Conservation (phyloP, 441 rosid species). For the Adansonia gregorii region DNA sequence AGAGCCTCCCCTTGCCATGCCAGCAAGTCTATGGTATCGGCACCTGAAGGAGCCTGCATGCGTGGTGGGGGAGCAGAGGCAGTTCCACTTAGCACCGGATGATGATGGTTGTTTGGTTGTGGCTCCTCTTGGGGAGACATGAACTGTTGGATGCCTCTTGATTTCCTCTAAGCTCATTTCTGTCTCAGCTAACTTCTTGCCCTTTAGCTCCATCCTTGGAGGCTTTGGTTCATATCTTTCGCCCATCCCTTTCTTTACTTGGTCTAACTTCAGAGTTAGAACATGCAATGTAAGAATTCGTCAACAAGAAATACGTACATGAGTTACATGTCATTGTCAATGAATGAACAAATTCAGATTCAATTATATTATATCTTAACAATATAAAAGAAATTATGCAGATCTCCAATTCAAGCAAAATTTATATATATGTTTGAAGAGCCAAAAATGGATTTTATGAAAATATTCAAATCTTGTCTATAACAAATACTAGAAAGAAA, state of each 20-base stretch:
- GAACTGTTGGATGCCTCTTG: constrained; percentile 15
- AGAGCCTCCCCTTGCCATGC: constrained; percentile 20
- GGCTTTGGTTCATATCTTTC: constrained; percentile 6
- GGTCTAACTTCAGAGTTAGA: neutral
- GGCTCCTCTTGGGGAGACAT: neutral
- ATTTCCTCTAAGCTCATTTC: neutral
- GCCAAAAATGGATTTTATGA: too few relatives aligned
- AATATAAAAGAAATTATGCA: neutral
- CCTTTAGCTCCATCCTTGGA: neutral
- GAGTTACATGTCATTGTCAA: neutral
- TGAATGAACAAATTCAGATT: neutral
- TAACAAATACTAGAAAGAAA: neutral
- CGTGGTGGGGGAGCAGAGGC: constrained; percentile 35
- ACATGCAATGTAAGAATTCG: neutral
- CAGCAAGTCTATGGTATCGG: constrained; percentile 20
- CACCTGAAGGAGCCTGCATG: constrained; percentile 35
- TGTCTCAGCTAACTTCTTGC: neutral
- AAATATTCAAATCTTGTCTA: neutral
- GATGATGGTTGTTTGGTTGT: too few relatives aligned
- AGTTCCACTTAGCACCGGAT: constrained; percentile 13
- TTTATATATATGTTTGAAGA: too few relatives aligned
- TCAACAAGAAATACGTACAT: neutral
- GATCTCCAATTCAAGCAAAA: too few relatives aligned
- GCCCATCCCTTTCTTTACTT: constrained; percentile 16
- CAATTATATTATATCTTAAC: neutral